phyloP scores from a whole-genome alignment of 163 green algal species.

The Scenedesmus sp. region DNA sequence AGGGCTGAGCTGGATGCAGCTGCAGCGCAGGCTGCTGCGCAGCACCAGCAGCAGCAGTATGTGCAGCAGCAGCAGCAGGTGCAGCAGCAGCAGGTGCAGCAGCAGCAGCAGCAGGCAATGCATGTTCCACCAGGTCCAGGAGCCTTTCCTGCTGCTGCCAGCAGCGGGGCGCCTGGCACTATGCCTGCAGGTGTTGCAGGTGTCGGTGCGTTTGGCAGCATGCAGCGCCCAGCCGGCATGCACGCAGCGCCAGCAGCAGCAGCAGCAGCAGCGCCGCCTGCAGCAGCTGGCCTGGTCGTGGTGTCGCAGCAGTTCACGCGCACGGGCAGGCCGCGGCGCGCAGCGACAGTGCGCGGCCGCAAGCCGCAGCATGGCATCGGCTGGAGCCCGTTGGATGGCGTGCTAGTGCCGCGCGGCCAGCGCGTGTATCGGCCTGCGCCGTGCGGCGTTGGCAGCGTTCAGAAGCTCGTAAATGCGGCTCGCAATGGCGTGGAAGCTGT shows the following conservation, averaged over 20 bases:
- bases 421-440: not conserved
- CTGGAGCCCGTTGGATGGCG: conserved; percentile 30
- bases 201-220: not conserved
- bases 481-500: conserved; percentile 5
- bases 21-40: not conserved
- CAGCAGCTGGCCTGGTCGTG: not conserved
- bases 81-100: not conserved
- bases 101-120: conserved; percentile 10
- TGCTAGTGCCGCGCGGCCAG: conserved; percentile 5
- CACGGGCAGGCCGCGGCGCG: conserved; percentile 25
- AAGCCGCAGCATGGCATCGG: conserved; percentile 42
- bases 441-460: not conserved
- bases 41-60: conserved; percentile 16
- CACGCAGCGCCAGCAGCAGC: not conserved
- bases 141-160: not conserved
- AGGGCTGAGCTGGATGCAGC: not conserved
- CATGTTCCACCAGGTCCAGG: not conserved
- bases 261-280: not conserved
- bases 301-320: conserved; percentile 44
- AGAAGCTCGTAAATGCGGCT: not conserved
- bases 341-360: conserved; percentile 27
- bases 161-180: not conserved
- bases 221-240: not conserved
- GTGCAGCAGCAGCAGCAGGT: conserved; percentile 18
- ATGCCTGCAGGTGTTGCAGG: not conserved